Base-by-base conservation (phyloP, 1,284 basidiomycete genomes). In the Inonotus hispidus region DNA sequence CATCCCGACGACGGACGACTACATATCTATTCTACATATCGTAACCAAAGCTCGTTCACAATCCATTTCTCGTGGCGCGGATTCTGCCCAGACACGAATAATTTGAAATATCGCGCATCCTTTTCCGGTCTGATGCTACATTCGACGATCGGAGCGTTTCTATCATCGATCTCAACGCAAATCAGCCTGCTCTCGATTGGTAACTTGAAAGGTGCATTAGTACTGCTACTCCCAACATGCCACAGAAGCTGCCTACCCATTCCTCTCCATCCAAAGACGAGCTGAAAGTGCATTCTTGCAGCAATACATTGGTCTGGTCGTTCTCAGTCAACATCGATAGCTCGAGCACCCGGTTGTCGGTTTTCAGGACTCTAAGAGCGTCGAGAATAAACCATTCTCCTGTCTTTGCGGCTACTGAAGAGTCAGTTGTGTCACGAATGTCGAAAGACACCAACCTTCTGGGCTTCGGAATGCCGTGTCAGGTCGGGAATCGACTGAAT, bases 341-440 rank as follows among this genome's bases (percentile, higher is more conserved):
- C 23, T 55, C 43, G 25, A 43, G 35, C 8, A 27, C 43, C 2
- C 29, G 37, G 11, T 55, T 29, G 19, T 14, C 39, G 3, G 41
- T 8, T 27, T 69, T 65, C 52, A 73, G 59, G 32, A 66, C 67
- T 16, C 69, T 66, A 58, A 80, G 69, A 53, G 76, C 59, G 61
- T 85, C 79, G 13, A 85, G 64, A 35, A 72, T 67, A 54, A 86
- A 69, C 64, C 70, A 77, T 58, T 87, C 82, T n/a, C 77, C 79
- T 25, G 66, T 63, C 56, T 67, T 71, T 46, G 73, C 76, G 66
- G 68, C 71, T 72, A 62, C 29, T 49, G 25, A 38, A 35, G 27
- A 11, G 25, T 37, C 46, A 21, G 25, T 49, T 19, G 3, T 46
- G 16, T 45, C 32, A 46, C 14, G 41, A 62, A 54, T 39, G 47